phyloP scores from a whole-genome alignment of 1,284 basidiomycete genomes.

The Tylopilus sp. region DNA sequence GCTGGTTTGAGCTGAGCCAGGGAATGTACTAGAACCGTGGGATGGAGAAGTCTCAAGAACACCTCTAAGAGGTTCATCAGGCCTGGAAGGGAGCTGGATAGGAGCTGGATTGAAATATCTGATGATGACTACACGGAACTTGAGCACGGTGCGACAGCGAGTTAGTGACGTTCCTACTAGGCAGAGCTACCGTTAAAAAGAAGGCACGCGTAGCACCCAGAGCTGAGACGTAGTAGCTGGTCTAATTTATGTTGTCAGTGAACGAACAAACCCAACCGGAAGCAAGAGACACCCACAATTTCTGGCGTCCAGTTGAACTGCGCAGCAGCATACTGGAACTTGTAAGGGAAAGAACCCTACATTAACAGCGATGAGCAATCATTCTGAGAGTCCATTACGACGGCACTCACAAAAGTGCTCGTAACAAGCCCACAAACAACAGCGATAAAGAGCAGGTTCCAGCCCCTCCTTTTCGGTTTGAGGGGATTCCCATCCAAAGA shows the following conservation, averaged over 20 bases:
- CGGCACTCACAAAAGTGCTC: slow-evolving; percentile 52
- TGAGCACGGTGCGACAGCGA: slow-evolving; percentile 2
- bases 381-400: background rate
- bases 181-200: slow-evolving; percentile 61
- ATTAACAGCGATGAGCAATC: background rate
- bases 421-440: slow-evolving; percentile 51
- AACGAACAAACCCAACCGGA: background rate
- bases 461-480: slow-evolving; percentile 52
- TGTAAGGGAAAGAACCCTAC: slow-evolving; percentile 61
- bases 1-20: slow-evolving; percentile 15
- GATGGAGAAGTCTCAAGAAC: slow-evolving; percentile 5
- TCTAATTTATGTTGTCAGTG: slow-evolving; percentile 38
- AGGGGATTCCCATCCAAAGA: slow-evolving; percentile 33
- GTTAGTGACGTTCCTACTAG: slow-evolving; percentile 46
- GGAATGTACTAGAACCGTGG: slow-evolving; percentile 8
- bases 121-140: slow-evolving; percentile 44
- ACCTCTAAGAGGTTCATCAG: slow-evolving; percentile 35
- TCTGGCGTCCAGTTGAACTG: slow-evolving; percentile 74
- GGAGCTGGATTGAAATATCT: slow-evolving; percentile 46
- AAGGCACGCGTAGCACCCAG: slow-evolving; percentile 58
- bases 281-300: slow-evolving; percentile 45
- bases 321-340: slow-evolving; percentile 67
- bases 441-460: slow-evolving; percentile 63
- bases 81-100: slow-evolving; percentile 34
- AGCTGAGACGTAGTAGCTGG: slow-evolving; percentile 74